Evolutionary conservation across 1,284 basidiomycete genomes (phyloP), one percentile per base, ranked within the genome.

Genomic region (Cryptococcus sp.): DNA sequence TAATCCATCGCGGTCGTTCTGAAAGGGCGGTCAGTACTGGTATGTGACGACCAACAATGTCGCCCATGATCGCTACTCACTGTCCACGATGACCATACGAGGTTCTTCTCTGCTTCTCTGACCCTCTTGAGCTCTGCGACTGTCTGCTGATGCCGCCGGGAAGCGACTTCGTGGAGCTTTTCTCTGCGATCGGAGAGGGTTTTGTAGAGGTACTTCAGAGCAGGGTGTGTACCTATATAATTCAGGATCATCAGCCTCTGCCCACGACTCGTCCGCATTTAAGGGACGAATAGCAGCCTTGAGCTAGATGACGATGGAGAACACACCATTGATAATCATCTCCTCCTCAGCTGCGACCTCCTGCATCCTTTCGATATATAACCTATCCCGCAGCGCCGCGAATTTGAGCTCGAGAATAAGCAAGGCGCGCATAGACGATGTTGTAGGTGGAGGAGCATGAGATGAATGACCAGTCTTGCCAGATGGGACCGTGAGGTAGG

Each of bases 361-460:
- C 53, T 82, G 80, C 70, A 84, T 78, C 5, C 83, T 71, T 66
- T 85, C 84, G 38, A 83, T 69, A 67, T 83, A 84, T 20, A 85
- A 76, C 40, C 80, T 75, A 68, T 85, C 83, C 25, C 84, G 69
- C 45, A 85, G 66, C 39, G 80, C 77, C 1, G 83, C 83, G 60
- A 84, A 84, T 40, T 81, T 81, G 65, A 85, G 78, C 68, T 85
- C 84, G 49, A 84, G 82, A 61, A 78, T 79, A 20, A 84, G 76
- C 25, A 85, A 69, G 0, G 80, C 79, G 47, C 82, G 81, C 68
- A 84, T 79, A 3, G 82, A 82, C 44, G 83, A 82, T 25, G 74
- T 44, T 0, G 72, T 72, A 0, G 77, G 77, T 3, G 74, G 73
- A 7, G 78, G 71, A 0, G 72, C 71, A 56, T 78, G 76, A 1